A percentile compares a stretch with the other conserved stretches of the same genome.
Conservation (phyloP, 2,329 filamentous ascomycete species). For the Paramyrothecium roridum region DNA sequence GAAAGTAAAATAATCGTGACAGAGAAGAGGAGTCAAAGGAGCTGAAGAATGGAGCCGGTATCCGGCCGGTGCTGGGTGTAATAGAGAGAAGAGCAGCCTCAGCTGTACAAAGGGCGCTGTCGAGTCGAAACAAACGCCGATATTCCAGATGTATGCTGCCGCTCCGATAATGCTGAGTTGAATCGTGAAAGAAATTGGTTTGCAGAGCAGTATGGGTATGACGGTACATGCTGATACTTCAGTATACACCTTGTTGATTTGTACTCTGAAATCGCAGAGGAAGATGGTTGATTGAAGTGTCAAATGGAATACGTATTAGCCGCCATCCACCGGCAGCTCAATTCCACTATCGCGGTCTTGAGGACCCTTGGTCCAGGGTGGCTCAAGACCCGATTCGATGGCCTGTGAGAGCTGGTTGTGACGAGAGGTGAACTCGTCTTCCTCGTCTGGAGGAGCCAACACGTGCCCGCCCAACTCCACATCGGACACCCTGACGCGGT, state of each 20-base stretch:
- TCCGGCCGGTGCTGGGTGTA: not conserved
- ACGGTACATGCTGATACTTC: no score
- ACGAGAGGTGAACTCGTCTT: conserved; percentile 16
- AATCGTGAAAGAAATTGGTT: not conserved
- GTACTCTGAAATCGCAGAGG: not conserved
- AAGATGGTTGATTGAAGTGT: conserved; percentile 8
- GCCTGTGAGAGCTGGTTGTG: conserved; percentile 13
- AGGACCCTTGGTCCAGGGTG: conserved; percentile 32
- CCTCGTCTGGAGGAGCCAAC: conserved; percentile 56
- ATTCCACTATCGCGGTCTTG: conserved; percentile 53
- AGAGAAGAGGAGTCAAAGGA: conserved; percentile 2
- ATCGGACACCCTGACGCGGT: conserved; percentile 75
- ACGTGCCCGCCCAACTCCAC: conserved; percentile 79
- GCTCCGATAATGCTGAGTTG: not conserved
- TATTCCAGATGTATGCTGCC: not conserved
- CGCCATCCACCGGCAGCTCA: conserved; percentile 39
- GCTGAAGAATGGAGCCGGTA: conserved; percentile 5
- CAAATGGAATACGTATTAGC: conserved; percentile 14
- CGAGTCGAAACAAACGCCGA: not conserved
- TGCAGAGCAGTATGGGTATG: no score
- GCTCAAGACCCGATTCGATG: conserved; percentile 15
- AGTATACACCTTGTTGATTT: no score
- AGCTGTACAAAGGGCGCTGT: not conserved
- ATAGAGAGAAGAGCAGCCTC: conserved; percentile 2
- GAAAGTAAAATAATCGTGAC: not conserved